A percentile compares a stretch with the other conserved stretches of the same genome.
Evolutionary conservation across 176 grass and related monocot species (phyloP).

Genomic region (Oryza punctata): DNA sequence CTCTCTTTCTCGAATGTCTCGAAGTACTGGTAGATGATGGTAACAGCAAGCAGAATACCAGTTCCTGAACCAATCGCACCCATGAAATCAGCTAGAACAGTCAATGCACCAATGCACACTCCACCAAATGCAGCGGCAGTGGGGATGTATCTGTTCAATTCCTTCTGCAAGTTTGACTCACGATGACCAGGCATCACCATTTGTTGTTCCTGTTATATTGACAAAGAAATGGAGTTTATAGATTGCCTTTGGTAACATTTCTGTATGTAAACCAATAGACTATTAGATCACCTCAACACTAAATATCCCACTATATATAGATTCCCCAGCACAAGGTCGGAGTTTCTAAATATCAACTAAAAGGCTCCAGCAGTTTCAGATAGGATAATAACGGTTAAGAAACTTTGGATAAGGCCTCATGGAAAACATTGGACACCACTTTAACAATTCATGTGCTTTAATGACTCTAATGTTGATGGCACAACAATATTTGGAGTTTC

Average conservation of each 20-base stretch:
- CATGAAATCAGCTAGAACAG: constrained; percentile 63
- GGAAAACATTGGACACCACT: neutral
- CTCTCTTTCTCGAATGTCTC: constrained; percentile 61
- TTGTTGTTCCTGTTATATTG: constrained; percentile 58
- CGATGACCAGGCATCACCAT: constrained; percentile 65
- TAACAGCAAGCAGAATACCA: constrained; percentile 59
- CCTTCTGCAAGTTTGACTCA: constrained; percentile 61
- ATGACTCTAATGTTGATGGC: neutral
- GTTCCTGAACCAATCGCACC: constrained; percentile 63
- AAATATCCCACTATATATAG: neutral
- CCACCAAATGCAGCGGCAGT: constrained; percentile 62
- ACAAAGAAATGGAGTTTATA: neutral
- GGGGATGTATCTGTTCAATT: constrained; percentile 64
- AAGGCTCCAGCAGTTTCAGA: neutral
- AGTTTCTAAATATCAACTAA: neutral
- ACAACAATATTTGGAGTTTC: neutral
- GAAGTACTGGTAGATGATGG: constrained; percentile 65
- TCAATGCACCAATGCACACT: constrained; percentile 37
- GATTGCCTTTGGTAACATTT: neutral
- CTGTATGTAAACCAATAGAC: neutral
- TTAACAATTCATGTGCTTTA: neutral
- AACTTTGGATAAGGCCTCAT: neutral
- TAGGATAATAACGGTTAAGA: neutral
- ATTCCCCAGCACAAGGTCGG: neutral
- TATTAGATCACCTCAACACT: neutral